Percentiles rank a stretch among this genome's conserved stretches.
Conservation (phyloP, 2,329 filamentous ascomycete genomes). For the Aspergillus fischeri region DNA sequence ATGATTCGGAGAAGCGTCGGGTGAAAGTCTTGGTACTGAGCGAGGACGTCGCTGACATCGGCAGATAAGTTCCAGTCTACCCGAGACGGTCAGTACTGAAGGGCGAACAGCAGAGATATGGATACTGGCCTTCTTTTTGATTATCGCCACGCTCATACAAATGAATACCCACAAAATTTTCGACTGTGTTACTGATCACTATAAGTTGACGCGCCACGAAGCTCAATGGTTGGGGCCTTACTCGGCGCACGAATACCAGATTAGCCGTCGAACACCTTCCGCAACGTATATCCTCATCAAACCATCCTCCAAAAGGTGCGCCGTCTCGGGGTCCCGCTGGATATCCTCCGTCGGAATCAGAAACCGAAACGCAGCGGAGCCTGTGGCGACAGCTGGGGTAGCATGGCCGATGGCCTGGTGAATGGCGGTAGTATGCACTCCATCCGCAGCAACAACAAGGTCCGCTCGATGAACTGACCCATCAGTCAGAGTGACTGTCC, state of each 20-base stretch:
- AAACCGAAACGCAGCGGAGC: slow-evolving; percentile 25
- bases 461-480: slow-evolving; percentile 22
- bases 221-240: not conserved
- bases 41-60: slow-evolving; percentile 1
- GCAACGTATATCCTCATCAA: slow-evolving; percentile 26
- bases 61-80: slow-evolving; percentile 3
- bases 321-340: slow-evolving; percentile 23
- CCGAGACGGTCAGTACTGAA: not conserved
- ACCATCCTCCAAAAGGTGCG: slow-evolving; percentile 25
- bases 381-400: slow-evolving; percentile 6
- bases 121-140: not conserved
- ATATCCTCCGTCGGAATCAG: slow-evolving; percentile 21
- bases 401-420: slow-evolving; percentile 9
- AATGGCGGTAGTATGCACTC: slow-evolving; percentile 19
- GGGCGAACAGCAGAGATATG: not conserved
- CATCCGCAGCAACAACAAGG: slow-evolving; percentile 31
- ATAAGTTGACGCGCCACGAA: not conserved
- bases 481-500: slow-evolving; percentile 17
- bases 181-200: slow-evolving; percentile 17
- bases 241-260: slow-evolving; percentile 30
- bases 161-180: slow-evolving; percentile 28
- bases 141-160: not conserved
- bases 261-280: slow-evolving; percentile 16
- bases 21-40: slow-evolving; percentile 3
- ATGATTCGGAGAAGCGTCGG: not conserved